These are phyloP conservation scores for Myriosclerotinia scirpicola DNA, from an alignment of 2,329 filamentous ascomycete genomes.

Conservation along the genomic window DNA sequence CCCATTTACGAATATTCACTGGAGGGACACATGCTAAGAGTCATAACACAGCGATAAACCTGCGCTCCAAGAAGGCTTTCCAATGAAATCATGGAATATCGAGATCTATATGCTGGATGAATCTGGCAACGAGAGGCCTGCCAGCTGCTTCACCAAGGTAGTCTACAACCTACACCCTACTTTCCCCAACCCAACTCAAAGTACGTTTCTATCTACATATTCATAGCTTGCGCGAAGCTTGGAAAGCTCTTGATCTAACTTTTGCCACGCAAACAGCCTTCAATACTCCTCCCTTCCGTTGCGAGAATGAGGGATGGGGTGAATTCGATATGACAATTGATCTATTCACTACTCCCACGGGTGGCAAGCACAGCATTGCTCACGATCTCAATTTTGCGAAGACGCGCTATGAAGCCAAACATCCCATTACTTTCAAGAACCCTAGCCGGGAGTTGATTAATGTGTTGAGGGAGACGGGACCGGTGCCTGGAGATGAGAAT, in stretches of 20 bases:
- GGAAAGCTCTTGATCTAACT: conserved; percentile 12
- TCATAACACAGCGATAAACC: conserved; percentile 65
- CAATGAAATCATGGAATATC: conserved; percentile 90
- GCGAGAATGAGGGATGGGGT: conserved; percentile 94
- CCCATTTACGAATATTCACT: background rate
- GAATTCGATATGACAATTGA: conserved; percentile 95
- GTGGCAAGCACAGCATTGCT: conserved; percentile 71
- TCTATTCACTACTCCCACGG: conserved; percentile 81
- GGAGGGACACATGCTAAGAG: conserved; percentile 23
- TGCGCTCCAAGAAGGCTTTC: conserved; percentile 80
- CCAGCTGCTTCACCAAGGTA: conserved; percentile 86
- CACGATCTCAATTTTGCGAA: conserved; percentile 93
- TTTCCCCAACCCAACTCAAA: conserved; percentile 82
- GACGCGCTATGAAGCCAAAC: conserved; percentile 77
- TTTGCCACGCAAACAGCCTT: conserved; percentile 55
- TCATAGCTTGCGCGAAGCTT: conserved; percentile 3
- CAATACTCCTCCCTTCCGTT: conserved; percentile 81
- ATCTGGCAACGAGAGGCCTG: conserved; percentile 78
- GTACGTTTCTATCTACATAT: conserved; percentile 52
- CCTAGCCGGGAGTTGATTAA: conserved; percentile 83
- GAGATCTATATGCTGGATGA: conserved; percentile 82
- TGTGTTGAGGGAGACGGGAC: conserved; percentile 77
- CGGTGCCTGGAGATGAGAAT: conserved; percentile 74
- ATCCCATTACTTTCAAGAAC: conserved; percentile 85
- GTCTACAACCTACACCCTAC: conserved; percentile 92